phyloP scores from a whole-genome alignment of 2,329 filamentous ascomycete genomes.

The Colletotrichum cereale region DNA sequence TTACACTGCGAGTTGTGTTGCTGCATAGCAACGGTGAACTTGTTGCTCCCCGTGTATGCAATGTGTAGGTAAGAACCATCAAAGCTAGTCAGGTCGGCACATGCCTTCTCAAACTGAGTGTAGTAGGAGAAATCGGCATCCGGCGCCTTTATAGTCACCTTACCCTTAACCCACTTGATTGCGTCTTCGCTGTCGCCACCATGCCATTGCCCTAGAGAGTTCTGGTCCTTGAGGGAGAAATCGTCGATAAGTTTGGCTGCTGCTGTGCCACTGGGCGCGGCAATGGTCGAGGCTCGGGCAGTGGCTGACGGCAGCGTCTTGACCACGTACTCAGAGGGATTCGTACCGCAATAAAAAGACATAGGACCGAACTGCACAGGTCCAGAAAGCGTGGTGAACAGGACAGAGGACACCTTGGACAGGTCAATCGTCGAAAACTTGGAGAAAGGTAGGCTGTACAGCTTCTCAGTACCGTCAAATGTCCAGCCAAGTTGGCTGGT shows the following conservation, averaged over 20 bases:
- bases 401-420: conserved; percentile 64
- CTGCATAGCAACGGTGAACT: conserved; percentile 74
- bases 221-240: conserved; percentile 65
- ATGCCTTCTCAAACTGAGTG: conserved; percentile 60
- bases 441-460: conserved; percentile 69
- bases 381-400: conserved; percentile 60
- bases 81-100: conserved; percentile 66
- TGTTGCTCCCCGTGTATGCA: conserved; percentile 70
- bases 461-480: conserved; percentile 69
- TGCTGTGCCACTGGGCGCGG: conserved; percentile 62
- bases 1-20: conserved; percentile 75
- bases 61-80: conserved; percentile 73
- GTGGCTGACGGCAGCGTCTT: conserved; percentile 54
- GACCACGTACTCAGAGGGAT: conserved; percentile 61
- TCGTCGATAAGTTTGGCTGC: conserved; percentile 70
- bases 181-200: conserved; percentile 69
- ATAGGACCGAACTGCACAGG: conserved; percentile 67
- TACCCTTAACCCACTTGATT: conserved; percentile 62
- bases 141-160: conserved; percentile 58
- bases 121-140: conserved; percentile 68
- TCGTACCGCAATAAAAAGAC: conserved; percentile 68
- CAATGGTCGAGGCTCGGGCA: conserved; percentile 60
- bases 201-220: conserved; percentile 75
- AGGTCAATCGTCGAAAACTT: conserved; percentile 64
- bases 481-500: conserved; percentile 68